Evolutionary conservation across 2,329 filamentous ascomycete species (phyloP), one percentile per base, ranked within the genome.

Genomic region (Mycosphaerelloides madeirae): DNA sequence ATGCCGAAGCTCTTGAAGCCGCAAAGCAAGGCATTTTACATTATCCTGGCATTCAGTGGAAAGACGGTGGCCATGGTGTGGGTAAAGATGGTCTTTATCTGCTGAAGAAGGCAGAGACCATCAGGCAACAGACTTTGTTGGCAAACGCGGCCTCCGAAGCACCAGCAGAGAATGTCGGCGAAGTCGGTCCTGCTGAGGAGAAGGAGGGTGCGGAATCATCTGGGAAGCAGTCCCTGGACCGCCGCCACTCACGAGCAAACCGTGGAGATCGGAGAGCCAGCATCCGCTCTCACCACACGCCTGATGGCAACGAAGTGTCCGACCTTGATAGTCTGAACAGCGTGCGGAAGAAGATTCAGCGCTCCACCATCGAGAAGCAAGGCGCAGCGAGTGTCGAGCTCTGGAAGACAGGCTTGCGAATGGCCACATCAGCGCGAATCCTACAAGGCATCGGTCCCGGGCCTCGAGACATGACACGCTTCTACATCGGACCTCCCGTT

Each of bases 301-400:
- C 39, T 28, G 57, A 61, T 33, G 57, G 54, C 19, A 51, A 49
- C 22, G 28, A 39, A 8, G 61, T 56, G 36, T 53, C 55, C 16
- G 58, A 56, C 34, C 33, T 52, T 13, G 51, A 50, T 2, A 64
- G 66, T 41, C 49, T 69, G 9, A 62, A 67, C 13, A 62, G 62
- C 46, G 53, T 59, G 6, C 59, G 67, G n/a, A 68, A 61, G 49
- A 67, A 64, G 43, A 57, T 71, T 13, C 67, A 71, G 54, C 62
- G 67, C 13, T 60, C 62, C 13, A 57, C 61, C 32, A 64, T 72
- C 32, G 61, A 62, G 25, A 52, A 63, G 9, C 34, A 54, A 25
- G 63, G 63, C 16, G 54, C 55, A 13, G 41, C 48, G 14, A 59
- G 56, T 28, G 62, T 66, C 12, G 61, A 68, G 31, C 55, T 72